A percentile compares a stretch with the other conserved stretches of the same genome.
These are phyloP conservation scores for Nitzschia sp. DNA, from an alignment of 108 stramenopile species.

Conservation along the genomic window DNA sequence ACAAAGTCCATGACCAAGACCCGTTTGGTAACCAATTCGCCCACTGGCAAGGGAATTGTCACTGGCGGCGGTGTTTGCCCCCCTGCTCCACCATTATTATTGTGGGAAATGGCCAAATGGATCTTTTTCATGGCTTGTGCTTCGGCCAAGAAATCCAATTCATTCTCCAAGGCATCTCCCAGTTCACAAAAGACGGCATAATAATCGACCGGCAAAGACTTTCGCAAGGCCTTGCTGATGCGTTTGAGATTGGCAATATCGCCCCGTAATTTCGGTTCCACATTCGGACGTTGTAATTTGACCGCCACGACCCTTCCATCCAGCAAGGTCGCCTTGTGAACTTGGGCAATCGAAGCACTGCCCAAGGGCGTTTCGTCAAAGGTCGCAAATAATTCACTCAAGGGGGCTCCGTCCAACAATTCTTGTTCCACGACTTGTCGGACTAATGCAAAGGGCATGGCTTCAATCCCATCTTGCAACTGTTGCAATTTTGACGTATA, in stretches of 20 bases:
- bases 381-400: conserved; percentile 51
- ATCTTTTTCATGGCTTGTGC: conserved; percentile 51
- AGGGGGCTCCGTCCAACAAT: conserved; percentile 32
- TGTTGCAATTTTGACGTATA: conserved; percentile 69
- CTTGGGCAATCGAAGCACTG: conserved; percentile 77
- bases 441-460: conserved; percentile 48
- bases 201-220: conserved; percentile 70
- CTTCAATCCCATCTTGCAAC: conserved; percentile 63
- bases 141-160: conserved; percentile 83
- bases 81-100: conserved; percentile 20
- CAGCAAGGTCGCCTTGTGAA: conserved; percentile 67
- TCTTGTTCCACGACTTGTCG: conserved; percentile 54
- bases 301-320: conserved; percentile 53
- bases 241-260: conserved; percentile 69
- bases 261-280: conserved; percentile 50
- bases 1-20: conserved; percentile 71
- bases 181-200: conserved; percentile 70
- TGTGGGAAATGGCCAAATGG: conserved; percentile 45
- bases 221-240: conserved; percentile 54
- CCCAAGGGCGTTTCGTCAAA: conserved; percentile 70
- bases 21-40: conserved; percentile 54
- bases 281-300: conserved; percentile 67
- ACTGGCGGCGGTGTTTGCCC: conserved; percentile 13
- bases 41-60: conserved; percentile 47
- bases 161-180: conserved; percentile 77